Evolutionary conservation across 2,329 filamentous ascomycete species (phyloP), one percentile per base, ranked within the genome.

Genomic region (Colletotrichum phormii): DNA sequence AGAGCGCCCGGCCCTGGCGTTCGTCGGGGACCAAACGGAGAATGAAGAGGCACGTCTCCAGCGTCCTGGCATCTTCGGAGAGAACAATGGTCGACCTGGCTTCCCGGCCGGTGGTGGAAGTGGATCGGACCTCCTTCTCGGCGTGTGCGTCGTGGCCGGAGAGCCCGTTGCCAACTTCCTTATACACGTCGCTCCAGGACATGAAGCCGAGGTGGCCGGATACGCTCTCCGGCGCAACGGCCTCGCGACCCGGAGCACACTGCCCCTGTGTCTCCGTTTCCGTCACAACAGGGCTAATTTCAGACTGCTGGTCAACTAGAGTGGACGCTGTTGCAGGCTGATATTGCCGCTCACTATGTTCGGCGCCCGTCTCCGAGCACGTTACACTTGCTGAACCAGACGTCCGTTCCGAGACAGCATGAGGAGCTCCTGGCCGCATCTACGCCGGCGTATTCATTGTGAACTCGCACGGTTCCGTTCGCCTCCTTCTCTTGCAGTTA

Each of bases 141-240:
- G 31, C 22, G 11, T 55, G 49, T 26, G 37, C 2, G 31, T 58
- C 70, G 12, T 37, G 53, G 59, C 24, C 26, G 7, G 78, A 81
- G 7, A 85, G 74, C n/a, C 81, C 83, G 46, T 81, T 82, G 2
- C 82, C 22, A 1, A 84, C 84, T 65, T 86, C 84, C 22, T 82
- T 82, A 59, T 83, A 84, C 12, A 86, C 81, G n/a, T 81, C 79
- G 49, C 79, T 82, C 71, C 83, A 84, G 57, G 83, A 86, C 2
- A 83, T 86, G 75, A 82, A 84, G 49, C 85, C 84, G 35, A 86
- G 79, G 76, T 86, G 86, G 0, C 85, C 85, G 13, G 77, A 67
- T 9, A 70, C 63, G 2, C 75, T 62, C 15, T 64, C 74, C 1
- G 22, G 35, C 18, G 12, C 31, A 53, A 12, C 2, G 0, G 51